phyloP scores from a whole-genome alignment of 441 rosid species.

The Capsella rubella region DNA sequence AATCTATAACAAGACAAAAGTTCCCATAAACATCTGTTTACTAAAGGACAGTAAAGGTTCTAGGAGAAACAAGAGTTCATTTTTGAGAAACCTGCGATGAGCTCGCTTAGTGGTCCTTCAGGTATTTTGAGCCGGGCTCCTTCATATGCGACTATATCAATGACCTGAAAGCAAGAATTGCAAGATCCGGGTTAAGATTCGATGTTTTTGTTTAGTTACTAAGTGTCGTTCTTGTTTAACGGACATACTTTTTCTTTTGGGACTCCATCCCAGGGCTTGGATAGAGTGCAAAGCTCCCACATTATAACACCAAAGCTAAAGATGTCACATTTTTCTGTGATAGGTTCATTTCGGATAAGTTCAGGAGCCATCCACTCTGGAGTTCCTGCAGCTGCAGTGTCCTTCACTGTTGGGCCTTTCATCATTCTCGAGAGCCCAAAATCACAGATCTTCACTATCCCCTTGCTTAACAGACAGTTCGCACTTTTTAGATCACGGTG shows the following conservation, averaged over 20 bases:
- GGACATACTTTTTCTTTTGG: slow-evolving; percentile 64
- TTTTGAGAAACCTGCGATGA: slow-evolving; percentile 68
- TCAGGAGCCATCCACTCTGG: slow-evolving; percentile 99
- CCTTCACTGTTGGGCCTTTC: slow-evolving; percentile 63
- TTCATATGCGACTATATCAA: slow-evolving; percentile 71
- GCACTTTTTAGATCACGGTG: slow-evolving; percentile 93
- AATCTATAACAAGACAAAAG: slow-evolving; percentile 54
- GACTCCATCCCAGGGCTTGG: slow-evolving; percentile 92
- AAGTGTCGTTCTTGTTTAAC: slow-evolving; percentile 7
- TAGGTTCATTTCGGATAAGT: slow-evolving; percentile 84
- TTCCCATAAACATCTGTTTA: slow-evolving; percentile 8
- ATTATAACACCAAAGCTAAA: slow-evolving; percentile 93
- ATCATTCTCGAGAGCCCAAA: slow-evolving; percentile 88
- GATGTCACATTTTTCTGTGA: slow-evolving; percentile 89
- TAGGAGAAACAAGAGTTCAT: slow-evolving; percentile 4
- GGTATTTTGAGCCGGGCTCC: slow-evolving; percentile 84
- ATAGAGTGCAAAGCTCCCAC: slow-evolving; percentile 96
- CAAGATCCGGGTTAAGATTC: not conserved
- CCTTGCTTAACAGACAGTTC: slow-evolving; percentile 84
- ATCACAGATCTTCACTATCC: slow-evolving; percentile 88
- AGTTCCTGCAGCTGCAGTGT: slow-evolving; percentile 83
- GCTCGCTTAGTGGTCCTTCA: slow-evolving; percentile 78
- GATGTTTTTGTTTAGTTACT: not conserved
- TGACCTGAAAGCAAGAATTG: slow-evolving; percentile 55
- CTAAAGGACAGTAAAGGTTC: not conserved